These are phyloP conservation scores for Amoeboradix gromovi DNA, from an alignment of 371 early-diverging fungal genomes.

Conservation along the genomic window DNA sequence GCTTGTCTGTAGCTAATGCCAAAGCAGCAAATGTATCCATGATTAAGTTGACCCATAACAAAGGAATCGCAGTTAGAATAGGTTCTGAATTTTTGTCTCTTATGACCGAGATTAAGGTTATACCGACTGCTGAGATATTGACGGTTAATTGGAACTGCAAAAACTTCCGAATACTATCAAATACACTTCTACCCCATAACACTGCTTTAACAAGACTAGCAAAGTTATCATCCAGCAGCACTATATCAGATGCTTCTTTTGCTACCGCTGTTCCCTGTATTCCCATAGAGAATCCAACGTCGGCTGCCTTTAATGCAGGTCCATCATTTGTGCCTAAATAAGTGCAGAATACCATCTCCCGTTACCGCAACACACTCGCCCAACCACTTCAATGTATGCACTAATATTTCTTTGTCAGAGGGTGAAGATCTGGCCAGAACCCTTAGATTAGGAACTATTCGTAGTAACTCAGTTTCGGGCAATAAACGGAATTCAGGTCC, in stretches of 20 bases:
- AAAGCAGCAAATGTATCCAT: constrained; percentile 65
- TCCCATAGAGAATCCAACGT: constrained; percentile 92
- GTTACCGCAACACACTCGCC: constrained; percentile 59
- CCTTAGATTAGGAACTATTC: constrained; percentile 45
- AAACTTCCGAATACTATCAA: constrained; percentile 76
- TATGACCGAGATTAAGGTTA: constrained; percentile 32
- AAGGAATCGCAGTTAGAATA: constrained; percentile 46
- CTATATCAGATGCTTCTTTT: constrained; percentile 73
- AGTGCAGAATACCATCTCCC: constrained; percentile 18
- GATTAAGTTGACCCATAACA: constrained; percentile 59
- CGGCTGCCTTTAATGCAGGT: constrained; percentile 72
- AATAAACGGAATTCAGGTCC: constrained; percentile 58
- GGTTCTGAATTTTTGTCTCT: constrained; percentile 20
- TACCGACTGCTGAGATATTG: constrained; percentile 54
- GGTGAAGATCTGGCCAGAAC: constrained; percentile 79
- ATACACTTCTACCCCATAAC: constrained; percentile 78
- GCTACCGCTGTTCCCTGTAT: constrained; percentile 87
- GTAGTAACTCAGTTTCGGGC: constrained; percentile 39
- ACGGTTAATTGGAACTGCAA: constrained; percentile 84
- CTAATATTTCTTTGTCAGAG: constrained; percentile 66
- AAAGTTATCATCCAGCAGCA: constrained; percentile 56
- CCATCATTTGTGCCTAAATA: constrained; percentile 95
- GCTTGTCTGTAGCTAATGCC: constrained; percentile 52
- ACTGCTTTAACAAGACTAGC: constrained; percentile 27
- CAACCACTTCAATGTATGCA: constrained; percentile 42